Evolutionary conservation across 192 early-diverging fungal genomes (phyloP).

Genomic region (Umbelopsis sp.): DNA sequence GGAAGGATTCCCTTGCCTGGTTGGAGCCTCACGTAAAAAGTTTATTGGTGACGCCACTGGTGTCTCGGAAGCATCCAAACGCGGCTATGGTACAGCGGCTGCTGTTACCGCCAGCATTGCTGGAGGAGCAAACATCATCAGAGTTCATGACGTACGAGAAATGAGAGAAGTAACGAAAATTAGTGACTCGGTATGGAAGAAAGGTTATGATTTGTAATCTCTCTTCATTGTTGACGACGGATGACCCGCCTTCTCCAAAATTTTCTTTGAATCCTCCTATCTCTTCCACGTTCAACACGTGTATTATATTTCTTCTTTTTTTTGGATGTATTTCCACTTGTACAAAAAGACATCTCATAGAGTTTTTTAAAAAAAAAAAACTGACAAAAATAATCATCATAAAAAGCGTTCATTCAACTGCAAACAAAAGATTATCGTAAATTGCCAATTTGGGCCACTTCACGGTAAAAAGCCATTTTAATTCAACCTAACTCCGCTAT

Average conservation of each 20-base stretch:
- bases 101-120: conserved; percentile 81
- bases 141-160: conserved; percentile 95
- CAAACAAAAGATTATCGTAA: neutral
- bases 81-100: conserved; percentile 89
- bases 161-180: conserved; percentile 89
- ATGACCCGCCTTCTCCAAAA: too few species aligned
- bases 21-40: conserved; percentile 88
- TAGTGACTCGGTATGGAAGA: conserved; percentile 67
- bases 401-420: conserved; percentile 13
- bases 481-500: neutral
- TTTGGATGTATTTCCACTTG: neutral
- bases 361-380: neutral
- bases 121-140: conserved; percentile 78
- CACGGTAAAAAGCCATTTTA: neutral
- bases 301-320: conserved; percentile 11
- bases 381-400: neutral
- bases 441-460: neutral
- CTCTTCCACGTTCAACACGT: conserved; percentile 15
- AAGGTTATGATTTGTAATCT: conserved; percentile 2
- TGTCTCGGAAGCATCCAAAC: conserved; percentile 65
- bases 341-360: conserved; percentile 12
- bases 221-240: too few species aligned
- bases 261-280: neutral
- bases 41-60: conserved; percentile 85
- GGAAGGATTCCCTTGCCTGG: conserved; percentile 81